A percentile compares a stretch with the other conserved stretches of the same genome.
Conservation (phyloP, 306 rosid species). For the Pterocarpus santalinus region DNA sequence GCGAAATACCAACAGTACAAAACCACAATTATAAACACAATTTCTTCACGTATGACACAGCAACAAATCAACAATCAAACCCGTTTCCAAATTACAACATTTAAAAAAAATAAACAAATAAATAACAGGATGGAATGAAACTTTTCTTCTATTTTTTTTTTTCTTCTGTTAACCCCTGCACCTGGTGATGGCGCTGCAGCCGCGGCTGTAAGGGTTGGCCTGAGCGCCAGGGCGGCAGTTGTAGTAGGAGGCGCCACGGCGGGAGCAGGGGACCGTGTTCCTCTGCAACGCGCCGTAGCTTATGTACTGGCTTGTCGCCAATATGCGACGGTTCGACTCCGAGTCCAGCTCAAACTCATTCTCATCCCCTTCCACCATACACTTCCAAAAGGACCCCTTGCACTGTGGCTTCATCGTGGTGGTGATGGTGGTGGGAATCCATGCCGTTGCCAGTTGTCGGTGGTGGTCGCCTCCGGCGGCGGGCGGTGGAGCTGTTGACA, state of each 20-base stretch:
- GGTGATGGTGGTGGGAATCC: conserved; percentile 41
- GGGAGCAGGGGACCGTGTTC: conserved; percentile 93
- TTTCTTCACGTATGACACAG: neutral
- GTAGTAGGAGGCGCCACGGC: conserved; percentile 92
- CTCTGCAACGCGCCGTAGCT: conserved; percentile 93
- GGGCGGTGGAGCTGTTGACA: neutral
- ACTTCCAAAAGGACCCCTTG: conserved; percentile 70
- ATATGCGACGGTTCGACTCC: conserved; percentile 84
- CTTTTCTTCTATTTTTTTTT: too few species aligned
- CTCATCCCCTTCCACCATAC: conserved; percentile 52
- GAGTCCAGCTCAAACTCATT: conserved; percentile 73
- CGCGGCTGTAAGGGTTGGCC: conserved; percentile 91
- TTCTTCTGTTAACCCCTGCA: conserved; percentile 72
- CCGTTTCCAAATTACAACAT: conserved; percentile 42
- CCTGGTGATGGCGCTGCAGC: conserved; percentile 92
- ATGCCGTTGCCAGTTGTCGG: conserved; percentile 41
- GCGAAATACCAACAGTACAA: too few species aligned
- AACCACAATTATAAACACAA: too few species aligned
- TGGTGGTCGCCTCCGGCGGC: conserved; percentile 53
- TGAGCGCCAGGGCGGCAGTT: conserved; percentile 88
- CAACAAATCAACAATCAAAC: conserved; percentile 54
- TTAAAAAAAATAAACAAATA: too few species aligned
- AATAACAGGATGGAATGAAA: too few species aligned
- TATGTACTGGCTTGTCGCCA: conserved; percentile 76
- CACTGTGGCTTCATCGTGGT: conserved; percentile 44